Conservation (phyloP, 176 grass and related monocot species). For the Ensete glaucum region DNA sequence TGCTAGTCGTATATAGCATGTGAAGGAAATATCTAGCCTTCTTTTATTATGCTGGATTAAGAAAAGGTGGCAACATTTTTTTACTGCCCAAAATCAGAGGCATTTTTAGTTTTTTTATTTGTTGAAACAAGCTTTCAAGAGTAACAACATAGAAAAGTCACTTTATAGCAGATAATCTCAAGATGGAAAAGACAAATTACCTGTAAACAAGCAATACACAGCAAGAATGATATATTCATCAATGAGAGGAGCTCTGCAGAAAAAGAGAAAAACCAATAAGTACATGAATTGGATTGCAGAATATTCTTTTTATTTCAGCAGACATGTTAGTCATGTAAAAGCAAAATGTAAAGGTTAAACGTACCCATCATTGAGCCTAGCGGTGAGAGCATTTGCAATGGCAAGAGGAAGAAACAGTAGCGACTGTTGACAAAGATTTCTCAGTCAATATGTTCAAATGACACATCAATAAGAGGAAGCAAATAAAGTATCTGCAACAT, state of each 20-base stretch:
- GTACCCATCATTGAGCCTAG: constrained; percentile 82
- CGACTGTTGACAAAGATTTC: constrained; percentile 35
- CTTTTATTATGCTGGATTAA: too few relatives aligned
- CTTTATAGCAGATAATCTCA: background rate
- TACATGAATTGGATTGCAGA: background rate
- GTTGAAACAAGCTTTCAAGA: background rate
- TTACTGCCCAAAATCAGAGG: too few relatives aligned
- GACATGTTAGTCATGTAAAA: too few relatives aligned
- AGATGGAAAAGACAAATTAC: constrained; percentile 22
- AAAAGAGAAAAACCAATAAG: background rate
- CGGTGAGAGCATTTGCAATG: constrained; percentile 85
- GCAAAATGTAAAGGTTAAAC: background rate
- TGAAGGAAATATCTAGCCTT: background rate
- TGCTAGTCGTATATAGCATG: background rate
- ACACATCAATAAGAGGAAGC: background rate
- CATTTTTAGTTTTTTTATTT: background rate
- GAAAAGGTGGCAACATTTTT: too few relatives aligned
- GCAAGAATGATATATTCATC: constrained; percentile 72
- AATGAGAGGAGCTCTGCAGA: constrained; percentile 54
- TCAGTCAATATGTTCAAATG: background rate
- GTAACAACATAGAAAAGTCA: background rate
- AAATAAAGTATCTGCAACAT: background rate
- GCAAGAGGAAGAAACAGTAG: constrained; percentile 75
- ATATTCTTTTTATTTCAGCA: background rate
- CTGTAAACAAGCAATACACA: constrained; percentile 63